Conservation (phyloP, 2,329 filamentous ascomycete species). For the Nemania bipapillata region DNA sequence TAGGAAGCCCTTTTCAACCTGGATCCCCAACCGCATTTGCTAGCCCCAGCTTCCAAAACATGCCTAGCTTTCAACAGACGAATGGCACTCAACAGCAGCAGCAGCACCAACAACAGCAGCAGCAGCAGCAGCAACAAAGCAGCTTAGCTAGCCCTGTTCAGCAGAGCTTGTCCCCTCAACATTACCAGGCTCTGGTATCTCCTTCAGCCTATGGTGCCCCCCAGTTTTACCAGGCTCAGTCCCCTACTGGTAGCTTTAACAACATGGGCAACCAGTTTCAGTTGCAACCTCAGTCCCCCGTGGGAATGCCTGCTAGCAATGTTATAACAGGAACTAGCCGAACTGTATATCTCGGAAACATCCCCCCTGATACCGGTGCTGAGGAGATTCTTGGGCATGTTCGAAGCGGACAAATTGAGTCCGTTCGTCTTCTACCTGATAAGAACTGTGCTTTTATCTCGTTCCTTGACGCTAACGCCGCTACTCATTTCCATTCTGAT, state of each 20-base stretch:
- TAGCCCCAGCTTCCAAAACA: constrained; percentile 89
- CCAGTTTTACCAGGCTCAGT: constrained; percentile 86
- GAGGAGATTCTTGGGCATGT: constrained; percentile 98
- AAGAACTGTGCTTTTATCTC: constrained; percentile 99
- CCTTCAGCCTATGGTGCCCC: constrained; percentile 83
- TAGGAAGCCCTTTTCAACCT: constrained; percentile 96
- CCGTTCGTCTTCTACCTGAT: constrained; percentile 93
- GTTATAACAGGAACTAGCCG: constrained; percentile 90
- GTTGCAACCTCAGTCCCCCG: constrained; percentile 75
- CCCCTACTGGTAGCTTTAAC: constrained; percentile 80
- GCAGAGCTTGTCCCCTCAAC: constrained; percentile 79
- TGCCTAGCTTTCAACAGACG: constrained; percentile 76
- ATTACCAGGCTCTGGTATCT: constrained; percentile 86
- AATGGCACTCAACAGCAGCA: constrained; percentile 47
- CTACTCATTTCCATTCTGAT: constrained; percentile 98
- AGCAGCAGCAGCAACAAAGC: constrained; percentile 57
- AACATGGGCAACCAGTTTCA: constrained; percentile 69
- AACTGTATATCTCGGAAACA: constrained; percentile 97
- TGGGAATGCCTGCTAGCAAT: constrained; percentile 78
- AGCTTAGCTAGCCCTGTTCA: constrained; percentile 79
- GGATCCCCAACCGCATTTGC: constrained; percentile 90
- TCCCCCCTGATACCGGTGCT: constrained; percentile 94
- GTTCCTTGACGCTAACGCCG: constrained; percentile 95
- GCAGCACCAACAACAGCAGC: constrained; percentile 47
- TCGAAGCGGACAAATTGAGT: constrained; percentile 97